Conservation (phyloP, 495 filamentous ascomycete genomes). For the Penicillium robsamsonii region DNA sequence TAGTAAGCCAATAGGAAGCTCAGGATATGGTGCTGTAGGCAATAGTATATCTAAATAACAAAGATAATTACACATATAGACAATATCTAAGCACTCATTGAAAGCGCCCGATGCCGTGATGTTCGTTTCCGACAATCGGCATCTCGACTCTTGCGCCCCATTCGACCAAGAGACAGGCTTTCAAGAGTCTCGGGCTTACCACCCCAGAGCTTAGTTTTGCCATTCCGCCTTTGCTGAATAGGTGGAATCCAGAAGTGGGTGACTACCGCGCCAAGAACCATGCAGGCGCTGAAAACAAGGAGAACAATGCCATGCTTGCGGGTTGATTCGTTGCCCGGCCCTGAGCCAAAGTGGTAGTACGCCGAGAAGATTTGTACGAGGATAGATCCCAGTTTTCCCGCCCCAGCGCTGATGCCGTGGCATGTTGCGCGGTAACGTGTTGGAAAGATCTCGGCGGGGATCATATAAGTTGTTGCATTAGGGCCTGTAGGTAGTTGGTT, state of each 20-base stretch:
- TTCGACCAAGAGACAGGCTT: slow-evolving; percentile 38
- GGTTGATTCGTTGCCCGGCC: slow-evolving; percentile 31
- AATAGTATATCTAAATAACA: background rate
- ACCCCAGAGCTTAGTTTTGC: slow-evolving; percentile 34
- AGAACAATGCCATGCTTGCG: slow-evolving; percentile 44
- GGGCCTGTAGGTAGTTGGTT: slow-evolving; percentile 38
- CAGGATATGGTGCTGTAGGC: no score
- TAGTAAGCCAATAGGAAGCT: no score
- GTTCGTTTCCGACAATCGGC: slow-evolving; percentile 24
- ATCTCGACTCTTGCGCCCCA: slow-evolving; percentile 42
- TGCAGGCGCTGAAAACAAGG: slow-evolving; percentile 46
- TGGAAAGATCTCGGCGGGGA: slow-evolving; percentile 60
- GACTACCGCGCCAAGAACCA: slow-evolving; percentile 45
- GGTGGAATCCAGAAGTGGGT: slow-evolving; percentile 48
- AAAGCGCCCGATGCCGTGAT: slow-evolving; percentile 21
- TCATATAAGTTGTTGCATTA: slow-evolving; percentile 62
- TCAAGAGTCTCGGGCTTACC: slow-evolving; percentile 44
- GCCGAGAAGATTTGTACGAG: slow-evolving; percentile 53
- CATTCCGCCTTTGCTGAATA: slow-evolving; percentile 29
- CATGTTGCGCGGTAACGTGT: slow-evolving; percentile 58
- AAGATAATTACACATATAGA: background rate
- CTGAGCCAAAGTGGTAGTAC: slow-evolving; percentile 42
- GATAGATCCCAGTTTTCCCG: slow-evolving; percentile 59
- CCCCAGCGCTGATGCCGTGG: slow-evolving; percentile 54
- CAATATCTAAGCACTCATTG: slow-evolving; percentile 15